A percentile compares a stretch with the other conserved stretches of the same genome.
Evolutionary conservation across 176 grass and related monocot genomes (phyloP).

Genomic region (Eragrostis curvula): DNA sequence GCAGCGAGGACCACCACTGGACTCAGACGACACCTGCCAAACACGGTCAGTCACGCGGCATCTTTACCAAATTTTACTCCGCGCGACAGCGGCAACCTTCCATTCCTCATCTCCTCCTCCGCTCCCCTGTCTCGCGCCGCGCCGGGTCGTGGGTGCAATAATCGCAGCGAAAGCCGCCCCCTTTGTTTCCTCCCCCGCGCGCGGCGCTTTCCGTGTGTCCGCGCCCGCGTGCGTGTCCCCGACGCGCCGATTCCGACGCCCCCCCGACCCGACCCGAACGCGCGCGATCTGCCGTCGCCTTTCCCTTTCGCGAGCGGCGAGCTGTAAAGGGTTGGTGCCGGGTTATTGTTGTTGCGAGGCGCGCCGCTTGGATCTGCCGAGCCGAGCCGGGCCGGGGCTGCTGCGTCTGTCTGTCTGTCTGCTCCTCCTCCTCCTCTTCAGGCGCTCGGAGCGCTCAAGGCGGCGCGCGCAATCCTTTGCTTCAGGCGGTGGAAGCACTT

Average conservation of each 20-base stretch:
- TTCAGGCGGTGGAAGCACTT: too few species aligned
- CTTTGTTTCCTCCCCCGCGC: neutral
- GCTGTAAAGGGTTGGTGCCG: neutral
- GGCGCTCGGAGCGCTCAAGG: too few species aligned
- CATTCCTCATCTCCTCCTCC: neutral
- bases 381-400: too few species aligned
- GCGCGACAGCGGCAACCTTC: neutral
- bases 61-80: neutral
- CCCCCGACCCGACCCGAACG: neutral
- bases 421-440: too few species aligned
- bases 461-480: too few species aligned
- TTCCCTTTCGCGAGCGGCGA: constrained; percentile 11
- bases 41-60: neutral
- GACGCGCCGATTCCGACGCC: neutral
- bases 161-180: neutral
- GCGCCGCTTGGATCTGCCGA: neutral
- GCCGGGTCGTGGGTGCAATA: neutral
- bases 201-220: too few species aligned
- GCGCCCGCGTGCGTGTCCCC: neutral
- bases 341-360: neutral
- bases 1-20: neutral
- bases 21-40: neutral
- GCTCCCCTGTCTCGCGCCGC: neutral
- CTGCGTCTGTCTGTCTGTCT: too few species aligned
- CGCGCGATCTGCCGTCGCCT: neutral